Evolutionary conservation across 1,139 yeast species (phyloP).

Genomic region (Suhomyces bribrorum): DNA sequence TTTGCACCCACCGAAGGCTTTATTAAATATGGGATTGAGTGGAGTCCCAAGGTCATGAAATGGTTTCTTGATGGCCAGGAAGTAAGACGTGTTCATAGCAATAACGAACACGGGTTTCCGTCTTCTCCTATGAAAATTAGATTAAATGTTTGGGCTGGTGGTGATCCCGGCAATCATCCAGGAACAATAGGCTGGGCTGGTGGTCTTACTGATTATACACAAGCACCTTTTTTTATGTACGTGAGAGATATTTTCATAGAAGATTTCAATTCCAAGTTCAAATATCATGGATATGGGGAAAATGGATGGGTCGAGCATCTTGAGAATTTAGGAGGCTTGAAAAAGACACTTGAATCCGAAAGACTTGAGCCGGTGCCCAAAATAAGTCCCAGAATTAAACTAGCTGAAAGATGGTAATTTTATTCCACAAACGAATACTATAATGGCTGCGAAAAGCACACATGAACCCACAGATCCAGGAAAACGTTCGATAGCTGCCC

Average conservation of each 20-base stretch:
- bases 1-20: conserved; percentile 26
- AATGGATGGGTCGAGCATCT: conserved; percentile 12
- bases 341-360: neutral
- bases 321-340: neutral
- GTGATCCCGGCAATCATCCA: conserved; percentile 45
- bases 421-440: no score
- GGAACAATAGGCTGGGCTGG: conserved; percentile 54
- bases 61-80: conserved; percentile 36
- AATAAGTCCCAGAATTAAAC: no score
- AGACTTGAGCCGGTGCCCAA: no score
- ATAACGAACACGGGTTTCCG: conserved; percentile 36
- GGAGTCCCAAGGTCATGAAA: conserved; percentile 36
- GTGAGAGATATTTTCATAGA: conserved; percentile 29
- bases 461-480: no score
- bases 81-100: conserved; percentile 25
- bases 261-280: conserved; percentile 35
- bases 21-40: conserved; percentile 37
- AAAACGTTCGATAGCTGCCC: no score
- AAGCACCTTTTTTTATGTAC: conserved; percentile 38
- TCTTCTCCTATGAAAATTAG: conserved; percentile 40
- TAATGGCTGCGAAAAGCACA: no score
- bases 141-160: conserved; percentile 44
- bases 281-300: conserved; percentile 31
- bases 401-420: no score
- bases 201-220: conserved; percentile 37